A percentile compares a stretch with the other conserved stretches of the same genome.
These are phyloP conservation scores for Neurospora sp. DNA, from an alignment of 495 filamentous ascomycete species.

Conservation along the genomic window DNA sequence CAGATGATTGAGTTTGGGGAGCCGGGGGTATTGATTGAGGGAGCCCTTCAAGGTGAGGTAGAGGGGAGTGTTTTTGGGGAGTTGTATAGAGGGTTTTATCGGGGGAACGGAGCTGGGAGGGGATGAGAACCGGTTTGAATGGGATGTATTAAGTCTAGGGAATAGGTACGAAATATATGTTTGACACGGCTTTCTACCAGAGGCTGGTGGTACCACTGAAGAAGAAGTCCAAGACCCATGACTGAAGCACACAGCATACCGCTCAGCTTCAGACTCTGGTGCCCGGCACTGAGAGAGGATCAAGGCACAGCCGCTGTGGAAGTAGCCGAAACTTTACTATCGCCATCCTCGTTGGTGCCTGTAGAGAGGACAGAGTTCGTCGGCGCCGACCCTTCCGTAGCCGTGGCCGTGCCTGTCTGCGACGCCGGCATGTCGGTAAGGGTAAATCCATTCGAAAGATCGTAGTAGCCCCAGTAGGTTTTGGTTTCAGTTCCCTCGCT, in stretches of 20 bases:
- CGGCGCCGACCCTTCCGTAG: not conserved
- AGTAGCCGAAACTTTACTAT: not conserved
- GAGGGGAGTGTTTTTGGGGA: not conserved
- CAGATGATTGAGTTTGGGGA: slow-evolving; percentile 28
- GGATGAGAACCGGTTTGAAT: not conserved
- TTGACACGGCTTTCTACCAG: not conserved
- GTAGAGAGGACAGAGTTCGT: not conserved
- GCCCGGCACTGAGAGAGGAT: not conserved
- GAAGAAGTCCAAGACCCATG: not conserved
- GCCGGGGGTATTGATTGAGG: slow-evolving; percentile 14
- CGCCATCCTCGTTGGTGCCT: not conserved
- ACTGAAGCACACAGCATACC: not conserved
- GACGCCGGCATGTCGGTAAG: not conserved
- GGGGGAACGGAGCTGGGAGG: not conserved
- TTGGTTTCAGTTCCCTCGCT: not conserved
- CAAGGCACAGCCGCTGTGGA: not conserved
- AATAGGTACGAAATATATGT: not conserved
- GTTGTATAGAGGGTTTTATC: not conserved
- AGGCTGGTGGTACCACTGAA: not conserved
- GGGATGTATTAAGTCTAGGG: not conserved
- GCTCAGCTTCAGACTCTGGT: not conserved
- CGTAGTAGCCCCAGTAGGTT: not conserved
- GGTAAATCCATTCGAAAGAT: not conserved
- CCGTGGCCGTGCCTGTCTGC: not conserved
- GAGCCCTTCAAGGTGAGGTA: not conserved